Conservation (phyloP, 495 filamentous ascomycete species). For the Aspergillus ellipticus region DNA sequence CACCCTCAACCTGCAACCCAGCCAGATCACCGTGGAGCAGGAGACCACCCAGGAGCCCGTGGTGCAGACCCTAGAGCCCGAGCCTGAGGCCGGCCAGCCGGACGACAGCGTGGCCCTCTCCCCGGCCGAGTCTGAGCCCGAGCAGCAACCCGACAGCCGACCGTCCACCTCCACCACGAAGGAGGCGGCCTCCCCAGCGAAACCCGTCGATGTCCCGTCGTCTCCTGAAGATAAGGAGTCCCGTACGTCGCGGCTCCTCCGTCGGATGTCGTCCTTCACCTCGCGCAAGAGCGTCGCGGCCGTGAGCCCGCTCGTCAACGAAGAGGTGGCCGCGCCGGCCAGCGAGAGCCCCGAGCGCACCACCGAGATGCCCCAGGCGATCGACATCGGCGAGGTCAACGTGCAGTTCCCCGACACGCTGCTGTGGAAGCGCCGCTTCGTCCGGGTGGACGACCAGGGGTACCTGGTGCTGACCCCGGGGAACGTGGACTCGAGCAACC, state of each 20-base stretch:
- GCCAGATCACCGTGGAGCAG: conserved; percentile 67
- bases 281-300: conserved; percentile 58
- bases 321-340: conserved; percentile 49
- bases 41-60: conserved; percentile 41
- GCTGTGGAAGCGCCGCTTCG: conserved; percentile 84
- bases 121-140: conserved; percentile 27
- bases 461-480: conserved; percentile 68
- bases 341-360: conserved; percentile 34
- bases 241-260: conserved; percentile 69
- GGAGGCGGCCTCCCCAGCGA: conserved; percentile 34
- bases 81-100: conserved; percentile 12
- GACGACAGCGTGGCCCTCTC: conserved; percentile 37
- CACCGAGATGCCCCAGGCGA: conserved; percentile 38
- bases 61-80: conserved; percentile 10
- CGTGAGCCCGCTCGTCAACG: conserved; percentile 53
- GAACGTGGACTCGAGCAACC: conserved; percentile 40
- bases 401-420: conserved; percentile 91
- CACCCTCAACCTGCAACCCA: conserved; percentile 63
- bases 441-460: conserved; percentile 73
- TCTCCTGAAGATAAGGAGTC: conserved; percentile 57
- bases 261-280: conserved; percentile 71
- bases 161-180: conserved; percentile 34
- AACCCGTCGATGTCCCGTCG: conserved; percentile 38
- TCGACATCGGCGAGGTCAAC: conserved; percentile 82
- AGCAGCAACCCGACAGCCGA: conserved; percentile 36